These are phyloP conservation scores for Crepidotus variabilis DNA, from an alignment of 768 basidiomycete genomes.

Conservation along the genomic window DNA sequence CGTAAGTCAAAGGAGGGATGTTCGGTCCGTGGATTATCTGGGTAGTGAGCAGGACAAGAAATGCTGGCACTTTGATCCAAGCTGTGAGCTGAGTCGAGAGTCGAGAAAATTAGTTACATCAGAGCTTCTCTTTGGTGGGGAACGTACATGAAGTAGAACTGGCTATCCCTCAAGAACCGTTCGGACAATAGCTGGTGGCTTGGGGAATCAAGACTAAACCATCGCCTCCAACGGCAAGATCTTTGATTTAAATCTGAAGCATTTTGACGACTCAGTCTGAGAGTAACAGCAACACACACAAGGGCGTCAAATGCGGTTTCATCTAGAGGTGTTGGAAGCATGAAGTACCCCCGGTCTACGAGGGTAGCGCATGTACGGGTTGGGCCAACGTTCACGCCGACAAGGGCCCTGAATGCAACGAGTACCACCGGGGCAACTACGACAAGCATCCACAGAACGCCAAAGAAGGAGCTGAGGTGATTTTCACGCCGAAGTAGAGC, in stretches of 20 bases:
- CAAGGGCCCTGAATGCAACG: neutral
- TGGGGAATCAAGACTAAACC: neutral
- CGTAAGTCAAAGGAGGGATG: neutral
- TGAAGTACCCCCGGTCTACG: constrained; percentile 1
- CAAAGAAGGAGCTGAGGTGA: too few species aligned
- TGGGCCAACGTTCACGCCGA: neutral
- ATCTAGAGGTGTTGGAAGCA: neutral
- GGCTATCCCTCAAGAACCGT: constrained; percentile 12
- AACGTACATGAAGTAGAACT: constrained; percentile 13
- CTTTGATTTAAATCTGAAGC: neutral
- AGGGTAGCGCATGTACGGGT: constrained; percentile 6
- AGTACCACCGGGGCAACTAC: too few species aligned
- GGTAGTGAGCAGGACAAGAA: neutral
- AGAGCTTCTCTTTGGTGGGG: neutral
- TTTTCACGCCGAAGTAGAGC: too few species aligned
- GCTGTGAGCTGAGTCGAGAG: neutral
- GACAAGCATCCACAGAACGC: too few species aligned
- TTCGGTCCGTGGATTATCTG: neutral
- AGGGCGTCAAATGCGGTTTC: constrained; percentile 3
- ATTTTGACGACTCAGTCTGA: neutral
- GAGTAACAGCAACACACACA: constrained; percentile 8
- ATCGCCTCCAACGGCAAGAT: neutral
- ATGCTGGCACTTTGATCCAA: neutral
- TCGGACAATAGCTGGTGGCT: constrained; percentile 4
- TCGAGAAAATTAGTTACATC: neutral